Conservation (phyloP, 225 moss, liverwort and hornwort genomes). For the Asterella californica region DNA sequence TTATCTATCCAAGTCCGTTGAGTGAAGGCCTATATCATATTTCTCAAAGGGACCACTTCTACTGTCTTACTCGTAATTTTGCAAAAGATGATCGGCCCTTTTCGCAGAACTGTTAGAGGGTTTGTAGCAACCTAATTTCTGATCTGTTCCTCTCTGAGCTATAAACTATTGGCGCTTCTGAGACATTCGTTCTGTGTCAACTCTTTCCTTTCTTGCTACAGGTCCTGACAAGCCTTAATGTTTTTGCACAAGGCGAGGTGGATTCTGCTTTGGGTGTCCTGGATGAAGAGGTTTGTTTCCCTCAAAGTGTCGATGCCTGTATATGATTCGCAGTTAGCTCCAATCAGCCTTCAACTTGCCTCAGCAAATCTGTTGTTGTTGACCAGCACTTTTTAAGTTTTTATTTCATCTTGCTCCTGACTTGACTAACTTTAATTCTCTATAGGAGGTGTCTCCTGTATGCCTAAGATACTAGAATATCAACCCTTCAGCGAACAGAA, state of each 20-base stretch:
- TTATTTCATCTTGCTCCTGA: too few species aligned
- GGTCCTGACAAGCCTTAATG: slow-evolving; percentile 51
- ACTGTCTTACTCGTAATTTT: background rate
- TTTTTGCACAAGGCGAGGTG: slow-evolving; percentile 54
- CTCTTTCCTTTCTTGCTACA: slow-evolving; percentile 18
- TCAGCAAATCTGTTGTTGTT: background rate
- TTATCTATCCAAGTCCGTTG: background rate
- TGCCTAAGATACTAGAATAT: too few species aligned
- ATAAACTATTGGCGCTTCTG: too few species aligned
- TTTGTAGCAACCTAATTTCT: too few species aligned
- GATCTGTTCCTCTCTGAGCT: too few species aligned
- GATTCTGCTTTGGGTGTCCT: slow-evolving; percentile 55
- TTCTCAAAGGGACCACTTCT: background rate
- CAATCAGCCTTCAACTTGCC: background rate
- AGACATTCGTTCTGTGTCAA: background rate
- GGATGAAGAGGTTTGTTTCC: slow-evolving; percentile 49
- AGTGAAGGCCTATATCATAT: background rate
- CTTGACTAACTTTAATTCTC: too few species aligned
- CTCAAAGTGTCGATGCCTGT: background rate
- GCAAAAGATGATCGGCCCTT: background rate
- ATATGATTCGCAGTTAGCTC: background rate
- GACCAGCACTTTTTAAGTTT: too few species aligned
- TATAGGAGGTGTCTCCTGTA: too few species aligned
- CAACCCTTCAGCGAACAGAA: too few species aligned
- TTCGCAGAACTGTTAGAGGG: too few species aligned